Evolutionary conservation across 495 filamentous ascomycete genomes (phyloP).

Genomic region (Evernia prunastri): DNA sequence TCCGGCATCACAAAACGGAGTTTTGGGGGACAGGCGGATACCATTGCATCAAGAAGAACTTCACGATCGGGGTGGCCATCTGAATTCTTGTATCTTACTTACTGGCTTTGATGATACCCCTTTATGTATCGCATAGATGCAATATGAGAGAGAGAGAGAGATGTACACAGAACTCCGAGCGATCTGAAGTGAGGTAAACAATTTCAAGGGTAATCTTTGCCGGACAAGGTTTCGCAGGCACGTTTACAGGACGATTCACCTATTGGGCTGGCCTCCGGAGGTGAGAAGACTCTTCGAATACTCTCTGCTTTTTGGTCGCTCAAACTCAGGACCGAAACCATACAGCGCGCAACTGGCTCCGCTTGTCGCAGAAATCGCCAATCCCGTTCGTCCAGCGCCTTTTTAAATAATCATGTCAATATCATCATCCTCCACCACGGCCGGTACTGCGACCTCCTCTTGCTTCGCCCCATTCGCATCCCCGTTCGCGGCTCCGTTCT

Average conservation of each 20-base stretch:
- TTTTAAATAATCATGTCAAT: conserved; percentile 41
- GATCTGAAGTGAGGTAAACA: not conserved
- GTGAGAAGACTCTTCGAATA: not conserved
- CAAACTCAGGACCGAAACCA: not conserved
- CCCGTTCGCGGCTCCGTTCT: conserved; percentile 22
- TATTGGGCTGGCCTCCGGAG: not conserved
- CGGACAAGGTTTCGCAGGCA: not conserved
- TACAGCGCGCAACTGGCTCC: not conserved
- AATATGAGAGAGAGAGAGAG: conserved; percentile 9
- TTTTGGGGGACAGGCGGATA: not conserved
- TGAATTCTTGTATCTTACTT: not conserved
- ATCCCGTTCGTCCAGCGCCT: not conserved
- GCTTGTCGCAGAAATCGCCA: not conserved
- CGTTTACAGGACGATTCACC: not conserved
- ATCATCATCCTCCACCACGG: conserved; percentile 46
- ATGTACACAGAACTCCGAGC: not conserved
- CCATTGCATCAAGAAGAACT: not conserved
- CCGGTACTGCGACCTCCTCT: conserved; percentile 20
- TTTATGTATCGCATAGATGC: conserved; percentile 14
- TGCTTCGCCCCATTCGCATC: conserved; percentile 27
- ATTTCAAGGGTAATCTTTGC: not conserved
- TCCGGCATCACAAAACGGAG: conserved; percentile 9
- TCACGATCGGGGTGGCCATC: conserved; percentile 7
- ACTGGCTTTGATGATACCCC: conserved; percentile 19
- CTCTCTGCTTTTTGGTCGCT: not conserved